phyloP scores from a whole-genome alignment of 1,284 basidiomycete genomes.

The Puccinia polysora region DNA sequence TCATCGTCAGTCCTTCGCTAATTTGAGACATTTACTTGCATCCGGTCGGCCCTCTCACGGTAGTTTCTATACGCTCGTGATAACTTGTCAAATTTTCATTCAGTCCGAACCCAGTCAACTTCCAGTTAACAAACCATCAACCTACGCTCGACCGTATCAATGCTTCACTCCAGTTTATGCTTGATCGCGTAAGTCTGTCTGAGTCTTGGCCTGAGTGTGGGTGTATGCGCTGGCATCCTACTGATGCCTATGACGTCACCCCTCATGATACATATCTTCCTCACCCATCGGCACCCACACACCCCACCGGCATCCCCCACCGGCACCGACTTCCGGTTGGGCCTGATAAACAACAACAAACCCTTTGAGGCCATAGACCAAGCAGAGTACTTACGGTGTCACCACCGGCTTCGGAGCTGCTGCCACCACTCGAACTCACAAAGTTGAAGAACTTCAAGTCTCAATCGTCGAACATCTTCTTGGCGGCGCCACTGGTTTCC shows the following conservation, averaged over 20 bases:
- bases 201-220: background rate
- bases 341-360: background rate
- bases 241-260: no score
- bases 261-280: no score
- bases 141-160: background rate
- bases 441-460: slow-evolving; percentile 66
- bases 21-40: background rate
- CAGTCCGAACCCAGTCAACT: background rate
- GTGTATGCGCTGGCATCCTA: no score
- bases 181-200: slow-evolving; percentile 7
- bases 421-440: slow-evolving; percentile 67
- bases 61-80: no score
- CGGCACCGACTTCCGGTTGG: no score
- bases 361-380: slow-evolving; percentile 46
- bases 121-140: slow-evolving; percentile 5
- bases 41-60: background rate
- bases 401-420: slow-evolving; percentile 48
- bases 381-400: slow-evolving; percentile 35
- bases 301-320: no score
- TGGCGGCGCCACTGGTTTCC: slow-evolving; percentile 63
- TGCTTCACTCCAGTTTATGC: slow-evolving; percentile 15
- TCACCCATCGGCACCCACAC: no score
- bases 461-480: slow-evolving; percentile 76
- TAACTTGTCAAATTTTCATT: no score
- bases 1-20: background rate